These are phyloP conservation scores for Myriangium duriaei DNA, from an alignment of 2,329 filamentous ascomycete genomes.

Conservation along the genomic window DNA sequence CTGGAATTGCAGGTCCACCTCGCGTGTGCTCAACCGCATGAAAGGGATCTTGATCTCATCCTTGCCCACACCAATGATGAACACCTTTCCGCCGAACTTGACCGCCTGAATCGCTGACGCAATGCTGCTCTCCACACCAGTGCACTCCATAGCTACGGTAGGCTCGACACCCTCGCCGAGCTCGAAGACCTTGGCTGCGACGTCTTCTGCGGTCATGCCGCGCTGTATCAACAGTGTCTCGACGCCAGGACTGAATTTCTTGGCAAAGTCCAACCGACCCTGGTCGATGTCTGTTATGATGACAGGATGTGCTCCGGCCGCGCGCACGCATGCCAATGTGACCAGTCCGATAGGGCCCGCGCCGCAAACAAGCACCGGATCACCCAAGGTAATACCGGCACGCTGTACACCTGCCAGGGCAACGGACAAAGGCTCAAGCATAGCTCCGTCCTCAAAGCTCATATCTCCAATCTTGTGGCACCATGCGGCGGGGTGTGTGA, in stretches of 20 bases:
- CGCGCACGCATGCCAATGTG: slow-evolving; percentile 69
- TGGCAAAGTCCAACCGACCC: slow-evolving; percentile 71
- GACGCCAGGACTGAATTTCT: slow-evolving; percentile 66
- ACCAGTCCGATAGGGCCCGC: slow-evolving; percentile 90
- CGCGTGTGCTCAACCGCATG: slow-evolving; percentile 79
- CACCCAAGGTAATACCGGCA: slow-evolving; percentile 67
- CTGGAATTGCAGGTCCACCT: slow-evolving; percentile 92
- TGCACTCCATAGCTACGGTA: slow-evolving; percentile 77
- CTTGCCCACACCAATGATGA: slow-evolving; percentile 89
- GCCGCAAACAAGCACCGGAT: slow-evolving; percentile 79
- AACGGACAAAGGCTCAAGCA: slow-evolving; percentile 83
- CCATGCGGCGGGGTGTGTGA: slow-evolving; percentile 67
- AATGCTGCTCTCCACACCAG: slow-evolving; percentile 84
- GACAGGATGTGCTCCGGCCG: slow-evolving; percentile 79
- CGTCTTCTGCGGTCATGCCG: slow-evolving; percentile 52
- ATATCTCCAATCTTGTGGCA: slow-evolving; percentile 93
- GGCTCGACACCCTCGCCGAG: slow-evolving; percentile 70
- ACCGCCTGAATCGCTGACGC: slow-evolving; percentile 74
- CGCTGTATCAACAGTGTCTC: slow-evolving; percentile 68
- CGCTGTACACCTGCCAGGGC: slow-evolving; percentile 80
- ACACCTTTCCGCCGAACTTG: slow-evolving; percentile 94
- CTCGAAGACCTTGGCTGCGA: slow-evolving; percentile 54
- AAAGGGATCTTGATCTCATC: slow-evolving; percentile 94
- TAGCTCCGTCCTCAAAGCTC: slow-evolving; percentile 79
- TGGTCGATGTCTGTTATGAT: slow-evolving; percentile 93